These are phyloP conservation scores for Geoglossum cookeanum DNA, from an alignment of 2,329 filamentous ascomycete species.

Conservation along the genomic window DNA sequence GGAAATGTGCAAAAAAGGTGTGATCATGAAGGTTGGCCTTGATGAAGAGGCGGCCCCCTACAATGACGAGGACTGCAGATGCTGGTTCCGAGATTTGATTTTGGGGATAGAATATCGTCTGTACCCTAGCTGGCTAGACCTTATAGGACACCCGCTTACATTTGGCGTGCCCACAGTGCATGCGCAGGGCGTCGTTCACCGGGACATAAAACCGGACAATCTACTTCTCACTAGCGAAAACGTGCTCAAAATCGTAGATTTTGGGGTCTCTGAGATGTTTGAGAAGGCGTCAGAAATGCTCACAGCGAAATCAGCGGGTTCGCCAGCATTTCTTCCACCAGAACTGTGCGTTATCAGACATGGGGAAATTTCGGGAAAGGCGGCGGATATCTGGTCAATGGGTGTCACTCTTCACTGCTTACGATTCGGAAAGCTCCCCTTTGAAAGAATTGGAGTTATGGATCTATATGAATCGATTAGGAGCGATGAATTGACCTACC, in stretches of 20 bases:
- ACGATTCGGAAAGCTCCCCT: conserved; percentile 73
- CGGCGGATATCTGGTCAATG: conserved; percentile 97
- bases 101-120: conserved; percentile 81
- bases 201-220: conserved; percentile 97
- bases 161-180: conserved; percentile 42
- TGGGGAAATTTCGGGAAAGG: conserved; percentile 69
- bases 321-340: conserved; percentile 82
- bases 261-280: conserved; percentile 99
- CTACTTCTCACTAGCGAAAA: conserved; percentile 77
- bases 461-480: conserved; percentile 84
- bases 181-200: conserved; percentile 81
- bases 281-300: conserved; percentile 74
- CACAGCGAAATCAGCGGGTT: conserved; percentile 82
- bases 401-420: conserved; percentile 87
- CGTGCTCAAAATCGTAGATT: conserved; percentile 92
- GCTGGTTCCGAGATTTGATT: conserved; percentile 89
- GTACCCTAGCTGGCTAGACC: conserved; percentile 18
- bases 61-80: conserved; percentile 59
- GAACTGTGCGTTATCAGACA: conserved; percentile 79
- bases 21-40: conserved; percentile 90
- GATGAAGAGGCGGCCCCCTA: conserved; percentile 70
- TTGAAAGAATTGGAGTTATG: conserved; percentile 57
- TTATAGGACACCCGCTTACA: conserved; percentile 9
- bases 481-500: conserved; percentile 43
- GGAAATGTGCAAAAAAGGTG: conserved; percentile 97